Conservation (phyloP, 2,329 filamentous ascomycete genomes). For the Epichloe sylvatica region DNA sequence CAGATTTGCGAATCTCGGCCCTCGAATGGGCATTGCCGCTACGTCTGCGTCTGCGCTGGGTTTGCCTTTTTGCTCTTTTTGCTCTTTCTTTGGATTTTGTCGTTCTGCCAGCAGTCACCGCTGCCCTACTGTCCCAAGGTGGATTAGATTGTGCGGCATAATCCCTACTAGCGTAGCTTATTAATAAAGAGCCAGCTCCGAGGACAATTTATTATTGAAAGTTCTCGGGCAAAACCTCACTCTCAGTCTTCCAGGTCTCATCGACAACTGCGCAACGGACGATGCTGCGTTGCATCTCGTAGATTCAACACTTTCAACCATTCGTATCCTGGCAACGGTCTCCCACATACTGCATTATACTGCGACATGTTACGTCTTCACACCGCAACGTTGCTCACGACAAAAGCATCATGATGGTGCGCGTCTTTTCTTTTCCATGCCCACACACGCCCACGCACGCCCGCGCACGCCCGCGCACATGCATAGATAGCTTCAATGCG, state of each 20-base stretch:
- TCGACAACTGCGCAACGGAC: no score
- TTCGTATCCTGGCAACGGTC: background rate
- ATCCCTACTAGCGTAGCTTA: no score
- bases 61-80: constrained; percentile 7
- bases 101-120: constrained; percentile 22
- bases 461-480: no score
- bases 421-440: background rate
- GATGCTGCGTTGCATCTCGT: no score
- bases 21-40: background rate
- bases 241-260: no score
- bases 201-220: no score
- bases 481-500: no score
- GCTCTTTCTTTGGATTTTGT: constrained; percentile 18
- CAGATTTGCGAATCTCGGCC: background rate
- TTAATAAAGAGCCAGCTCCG: no score
- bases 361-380: background rate
- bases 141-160: constrained; percentile 1
- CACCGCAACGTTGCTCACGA: background rate
- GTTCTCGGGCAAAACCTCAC: no score
- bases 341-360: background rate
- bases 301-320: background rate
- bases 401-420: background rate
- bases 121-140: constrained; percentile 15
- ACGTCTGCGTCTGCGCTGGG: constrained; percentile 1
- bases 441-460: no score